These are phyloP conservation scores for Hypoxylon sp. DNA, from an alignment of 2,329 filamentous ascomycete genomes.

Conservation along the genomic window DNA sequence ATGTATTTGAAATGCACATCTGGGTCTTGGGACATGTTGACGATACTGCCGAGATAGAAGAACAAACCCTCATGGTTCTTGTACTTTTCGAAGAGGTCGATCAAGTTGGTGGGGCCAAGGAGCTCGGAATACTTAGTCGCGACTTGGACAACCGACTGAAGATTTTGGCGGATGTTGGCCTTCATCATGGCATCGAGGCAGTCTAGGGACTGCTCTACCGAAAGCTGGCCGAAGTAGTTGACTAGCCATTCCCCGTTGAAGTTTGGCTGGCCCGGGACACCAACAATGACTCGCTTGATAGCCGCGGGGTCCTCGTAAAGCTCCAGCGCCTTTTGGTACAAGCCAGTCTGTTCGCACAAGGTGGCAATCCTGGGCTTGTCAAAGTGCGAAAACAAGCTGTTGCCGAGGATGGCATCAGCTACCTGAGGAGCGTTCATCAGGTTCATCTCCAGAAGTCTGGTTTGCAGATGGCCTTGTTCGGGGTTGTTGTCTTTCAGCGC, in stretches of 20 bases:
- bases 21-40: conserved; percentile 93
- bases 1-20: conserved; percentile 99
- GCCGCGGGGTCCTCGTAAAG: conserved; percentile 90
- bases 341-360: conserved; percentile 91
- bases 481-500: conserved; percentile 93
- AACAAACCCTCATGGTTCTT: conserved; percentile 96
- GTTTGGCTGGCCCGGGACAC: conserved; percentile 82
- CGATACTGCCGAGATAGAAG: conserved; percentile 97
- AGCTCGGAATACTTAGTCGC: conserved; percentile 98
- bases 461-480: conserved; percentile 93
- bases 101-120: conserved; percentile 83
- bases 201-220: conserved; percentile 92
- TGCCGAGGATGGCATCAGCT: conserved; percentile 95
- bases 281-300: conserved; percentile 89
- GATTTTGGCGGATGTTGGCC: conserved; percentile 93
- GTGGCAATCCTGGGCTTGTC: conserved; percentile 88
- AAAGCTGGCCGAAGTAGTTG: conserved; percentile 91
- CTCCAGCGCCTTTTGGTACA: conserved; percentile 87
- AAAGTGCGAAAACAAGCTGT: conserved; percentile 98
- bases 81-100: conserved; percentile 96
- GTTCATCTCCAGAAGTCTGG: conserved; percentile 97
- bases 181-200: conserved; percentile 97
- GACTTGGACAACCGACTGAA: conserved; percentile 93
- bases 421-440: conserved; percentile 95
- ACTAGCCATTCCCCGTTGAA: conserved; percentile 91